Evolutionary conservation across 108 stramenopile species (phyloP), one percentile per base, ranked within the genome.

Genomic region (Stephanodiscus triporus): DNA sequence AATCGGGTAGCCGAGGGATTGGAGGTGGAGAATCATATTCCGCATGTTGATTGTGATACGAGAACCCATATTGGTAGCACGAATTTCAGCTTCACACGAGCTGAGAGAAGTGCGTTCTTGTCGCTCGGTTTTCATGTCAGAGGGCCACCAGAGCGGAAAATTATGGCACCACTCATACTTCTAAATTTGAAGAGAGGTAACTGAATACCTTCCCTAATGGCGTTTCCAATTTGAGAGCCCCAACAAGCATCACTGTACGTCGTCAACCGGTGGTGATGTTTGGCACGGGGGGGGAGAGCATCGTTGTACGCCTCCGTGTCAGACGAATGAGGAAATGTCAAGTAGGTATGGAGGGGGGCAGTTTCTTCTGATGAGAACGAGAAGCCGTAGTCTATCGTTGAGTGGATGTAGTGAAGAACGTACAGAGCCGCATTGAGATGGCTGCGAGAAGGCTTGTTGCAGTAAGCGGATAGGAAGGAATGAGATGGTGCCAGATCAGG

Each of bases 351-450:
- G 5, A 34, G 32, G 5, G 32, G 32, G 5, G 32, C 5, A 5
- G 2, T 2, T 34, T 34, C 5, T 2, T 34, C 5, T 2, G 32
- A 34, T 34, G 32, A 4, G 36, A 34, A 72, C 19, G 60, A 32
- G 9, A 72, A 51, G n/a, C 71, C 71, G 34, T 72, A 63, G 4
- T 72, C 71, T 0, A n/a, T n/a, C n/a, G 71, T 72, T 30, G 50
- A 53, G 60, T 51, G 61, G 0, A 72, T 32, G 22, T 72, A 72
- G 37, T 72, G 62, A 16, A 72, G 49, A 1, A 42, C 71, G 38
- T 63, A 58, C 0, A 72, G 22, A 0, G 71, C 71, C n/a, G 71
- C 71, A 17, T 72, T 27, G 2, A 45, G 49, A 36, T 72, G 60
- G 23, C 16, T 20, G 0, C 20, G 17, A 0, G 20, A 24, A 0